Percentiles rank a stretch among this genome's conserved stretches.
Evolutionary conservation across 106 monocot genomes (phyloP).

Genomic region (Phalaenopsis aphrodite): DNA sequence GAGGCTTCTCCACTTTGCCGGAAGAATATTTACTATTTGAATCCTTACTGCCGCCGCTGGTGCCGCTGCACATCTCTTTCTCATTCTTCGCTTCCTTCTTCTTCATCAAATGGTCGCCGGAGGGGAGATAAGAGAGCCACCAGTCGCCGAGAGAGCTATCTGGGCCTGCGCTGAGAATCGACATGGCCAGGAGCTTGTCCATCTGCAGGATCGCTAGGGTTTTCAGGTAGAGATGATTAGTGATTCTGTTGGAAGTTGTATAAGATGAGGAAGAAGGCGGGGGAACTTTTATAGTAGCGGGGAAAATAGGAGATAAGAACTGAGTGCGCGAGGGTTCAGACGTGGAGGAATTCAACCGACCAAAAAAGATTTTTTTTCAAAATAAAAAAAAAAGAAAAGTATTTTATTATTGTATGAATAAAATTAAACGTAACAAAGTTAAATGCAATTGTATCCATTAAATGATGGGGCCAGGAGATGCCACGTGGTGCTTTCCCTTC

Average conservation of each 20-base stretch:
- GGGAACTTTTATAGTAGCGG: neutral
- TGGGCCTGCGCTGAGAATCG: slow-evolving; percentile 22
- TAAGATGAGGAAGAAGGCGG: neutral
- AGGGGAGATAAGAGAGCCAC: neutral
- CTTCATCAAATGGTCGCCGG: neutral
- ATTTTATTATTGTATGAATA: no score
- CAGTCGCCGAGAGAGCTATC: neutral
- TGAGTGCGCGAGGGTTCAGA: neutral
- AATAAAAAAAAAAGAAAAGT: no score
- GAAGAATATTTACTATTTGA: neutral
- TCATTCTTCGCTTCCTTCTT: slow-evolving; percentile 8
- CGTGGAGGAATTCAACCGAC: neutral
- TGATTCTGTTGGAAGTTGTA: neutral
- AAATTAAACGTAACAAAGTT: no score
- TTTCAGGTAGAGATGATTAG: neutral
- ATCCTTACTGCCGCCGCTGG: neutral
- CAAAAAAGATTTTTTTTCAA: no score
- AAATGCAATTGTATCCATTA: no score
- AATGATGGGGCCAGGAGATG: no score
- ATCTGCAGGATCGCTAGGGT: neutral
- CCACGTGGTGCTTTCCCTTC: no score
- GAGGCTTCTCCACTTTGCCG: slow-evolving; percentile 8
- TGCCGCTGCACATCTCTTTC: neutral
- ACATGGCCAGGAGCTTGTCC: slow-evolving; percentile 33
- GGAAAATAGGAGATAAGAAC: neutral